Conservation (phyloP, 805 yeast species). For the Candida taoyuanica region DNA sequence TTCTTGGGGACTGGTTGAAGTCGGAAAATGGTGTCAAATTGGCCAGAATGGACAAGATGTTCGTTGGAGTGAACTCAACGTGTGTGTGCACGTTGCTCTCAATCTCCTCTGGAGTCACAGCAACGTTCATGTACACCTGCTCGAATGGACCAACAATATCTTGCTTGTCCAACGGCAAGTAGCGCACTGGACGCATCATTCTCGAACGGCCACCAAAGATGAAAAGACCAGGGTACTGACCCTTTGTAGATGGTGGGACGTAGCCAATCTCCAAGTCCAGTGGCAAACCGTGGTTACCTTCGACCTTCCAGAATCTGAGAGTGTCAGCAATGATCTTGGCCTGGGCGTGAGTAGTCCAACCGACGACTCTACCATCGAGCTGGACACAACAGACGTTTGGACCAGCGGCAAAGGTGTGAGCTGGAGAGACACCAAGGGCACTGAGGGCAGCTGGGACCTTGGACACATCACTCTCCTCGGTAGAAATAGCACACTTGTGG, state of each 20-base stretch:
- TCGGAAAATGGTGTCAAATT: slow-evolving; percentile 97
- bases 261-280: slow-evolving; percentile 86
- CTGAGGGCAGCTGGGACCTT: slow-evolving; percentile 61
- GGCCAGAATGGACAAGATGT: slow-evolving; percentile 89
- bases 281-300: slow-evolving; percentile 75
- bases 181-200: slow-evolving; percentile 94
- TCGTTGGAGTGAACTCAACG: slow-evolving; percentile 93
- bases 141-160: slow-evolving; percentile 97
- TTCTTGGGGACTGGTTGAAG: slow-evolving; percentile 98
- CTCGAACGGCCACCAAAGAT: slow-evolving; percentile 89
- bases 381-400: slow-evolving; percentile 88
- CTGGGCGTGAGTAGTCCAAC: slow-evolving; percentile 90
- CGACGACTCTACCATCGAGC: slow-evolving; percentile 85
- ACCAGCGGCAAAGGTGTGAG: slow-evolving; percentile 80
- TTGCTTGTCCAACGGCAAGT: slow-evolving; percentile 74
- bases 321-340: slow-evolving; percentile 87
- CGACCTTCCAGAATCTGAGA: slow-evolving; percentile 87
- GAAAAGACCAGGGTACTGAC: slow-evolving; percentile 96
- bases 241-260: slow-evolving; percentile 92
- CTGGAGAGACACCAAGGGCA: slow-evolving; percentile 75
- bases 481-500: slow-evolving; percentile 87
- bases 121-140: slow-evolving; percentile 94
- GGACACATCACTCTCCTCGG: slow-evolving; percentile 69
- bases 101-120: slow-evolving; percentile 91
- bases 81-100: slow-evolving; percentile 78